Base-by-base conservation (phyloP, 768 basidiomycete species). In the Termitomyces sp. region DNA sequence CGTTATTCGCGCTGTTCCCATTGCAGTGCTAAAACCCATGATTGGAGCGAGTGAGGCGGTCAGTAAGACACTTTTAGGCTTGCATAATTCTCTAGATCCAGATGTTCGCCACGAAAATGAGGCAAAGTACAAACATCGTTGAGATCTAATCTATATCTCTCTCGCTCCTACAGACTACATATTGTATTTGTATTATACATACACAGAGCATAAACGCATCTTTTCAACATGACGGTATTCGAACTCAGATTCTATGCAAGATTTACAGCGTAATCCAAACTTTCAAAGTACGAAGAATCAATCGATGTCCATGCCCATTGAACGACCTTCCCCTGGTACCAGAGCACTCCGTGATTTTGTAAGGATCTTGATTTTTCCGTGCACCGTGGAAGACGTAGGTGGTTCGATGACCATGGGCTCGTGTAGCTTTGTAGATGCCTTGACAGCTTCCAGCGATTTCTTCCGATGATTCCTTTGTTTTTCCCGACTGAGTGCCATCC, bases 31-130 rank as follows among this genome's bases (percentile, higher is more conserved):
- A 66, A 95, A 93, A 68, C 95, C 97, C 2, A 96, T 97, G 94
- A 99, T 98, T 60, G 97, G 97, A 4, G 95, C 96, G 4, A 94
- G 89, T 54, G 96, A 97, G 74, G 97, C 97, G 3, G 90, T 98
- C 62, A 90, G 94, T 76, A 96, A 98, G 79, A 96, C 96, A 0
- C 76, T 98, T 42, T 82, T 98, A 58, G 97, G 97, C 8, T 80
- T 99, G 43, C 90, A 95, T 67, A 98, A 98, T 72, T 85, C 93
- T 50, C 76, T 99, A 68, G 95, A 98, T 73, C 95, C 96, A 10
- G 84, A 87, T 61, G 79, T 90, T 52, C 85, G 86, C 49, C 80
- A 84, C 56, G 94, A 96, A 71, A 90, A 89, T 66, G 91, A 92
- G 66, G 94, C 92, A 57, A 98, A 98, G 76, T 98, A 98, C 77